A percentile compares a stretch with the other conserved stretches of the same genome.
phyloP scores from a whole-genome alignment of 352 stramenopile genomes.

The Phytophthora europaea region DNA sequence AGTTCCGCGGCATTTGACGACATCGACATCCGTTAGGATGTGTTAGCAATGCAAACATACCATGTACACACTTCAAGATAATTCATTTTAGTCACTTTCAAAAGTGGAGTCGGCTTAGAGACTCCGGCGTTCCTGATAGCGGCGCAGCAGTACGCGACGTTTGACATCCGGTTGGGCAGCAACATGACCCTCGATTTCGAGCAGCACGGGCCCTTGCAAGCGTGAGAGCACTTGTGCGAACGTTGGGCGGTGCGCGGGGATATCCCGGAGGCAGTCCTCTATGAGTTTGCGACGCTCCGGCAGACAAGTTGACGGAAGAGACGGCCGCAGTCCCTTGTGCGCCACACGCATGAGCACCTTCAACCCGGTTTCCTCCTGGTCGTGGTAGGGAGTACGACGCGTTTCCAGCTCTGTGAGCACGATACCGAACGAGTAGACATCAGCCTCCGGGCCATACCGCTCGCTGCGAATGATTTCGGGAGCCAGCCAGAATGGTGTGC shows the following conservation, averaged over 20 bases:
- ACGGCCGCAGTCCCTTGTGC: conserved; percentile 75
- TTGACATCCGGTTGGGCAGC: conserved; percentile 47
- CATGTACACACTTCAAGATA: neutral
- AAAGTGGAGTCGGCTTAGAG: conserved; percentile 30
- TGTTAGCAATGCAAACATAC: neutral
- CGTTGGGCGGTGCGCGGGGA: conserved; percentile 63
- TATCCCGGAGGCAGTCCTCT: conserved; percentile 74
- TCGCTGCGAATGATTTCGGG: conserved; percentile 92
- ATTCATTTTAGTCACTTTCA: conserved; percentile 21
- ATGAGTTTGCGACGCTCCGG: conserved; percentile 74
- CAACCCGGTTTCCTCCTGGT: conserved; percentile 74
- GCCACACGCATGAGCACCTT: conserved; percentile 88
- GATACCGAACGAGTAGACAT: conserved; percentile 93
- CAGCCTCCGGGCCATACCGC: conserved; percentile 77
- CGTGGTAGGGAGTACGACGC: conserved; percentile 84
- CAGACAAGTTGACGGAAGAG: conserved; percentile 70
- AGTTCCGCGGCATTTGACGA: conserved; percentile 19
- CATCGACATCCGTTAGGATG: neutral
- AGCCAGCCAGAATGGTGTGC: conserved; percentile 89
- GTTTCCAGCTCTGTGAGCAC: conserved; percentile 90
- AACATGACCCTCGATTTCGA: conserved; percentile 78
- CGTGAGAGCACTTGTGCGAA: conserved; percentile 81
- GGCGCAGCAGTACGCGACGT: conserved; percentile 46
- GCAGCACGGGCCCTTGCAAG: conserved; percentile 81
- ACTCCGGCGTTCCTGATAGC: conserved; percentile 46